Conservation (phyloP, 331 rosid genomes). For the Cydonia oblonga region DNA sequence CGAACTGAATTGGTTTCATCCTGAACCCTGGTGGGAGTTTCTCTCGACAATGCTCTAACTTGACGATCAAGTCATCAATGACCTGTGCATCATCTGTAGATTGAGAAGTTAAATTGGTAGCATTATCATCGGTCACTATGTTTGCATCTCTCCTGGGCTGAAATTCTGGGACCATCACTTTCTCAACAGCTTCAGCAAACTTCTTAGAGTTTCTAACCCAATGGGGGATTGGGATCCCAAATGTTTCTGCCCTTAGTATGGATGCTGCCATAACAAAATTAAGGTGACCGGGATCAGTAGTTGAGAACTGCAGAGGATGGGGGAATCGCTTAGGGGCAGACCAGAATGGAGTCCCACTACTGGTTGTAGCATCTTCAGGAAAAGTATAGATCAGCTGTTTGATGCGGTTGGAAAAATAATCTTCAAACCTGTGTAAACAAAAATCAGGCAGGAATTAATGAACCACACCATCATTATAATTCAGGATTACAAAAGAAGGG, state of each 20-base stretch:
- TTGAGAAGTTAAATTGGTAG: slow-evolving; percentile 59
- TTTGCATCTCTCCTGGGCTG: slow-evolving; percentile 73
- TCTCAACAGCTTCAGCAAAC: slow-evolving; percentile 64
- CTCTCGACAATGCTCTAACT: slow-evolving; percentile 49
- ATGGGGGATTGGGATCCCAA: slow-evolving; percentile 79
- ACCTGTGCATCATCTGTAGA: slow-evolving; percentile 77
- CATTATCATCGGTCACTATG: slow-evolving; percentile 90
- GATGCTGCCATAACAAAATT: slow-evolving; percentile 74
- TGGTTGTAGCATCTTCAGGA: slow-evolving; percentile 90
- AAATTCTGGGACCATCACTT: slow-evolving; percentile 74
- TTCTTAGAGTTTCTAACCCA: slow-evolving; percentile 66
- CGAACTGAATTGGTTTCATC: slow-evolving; percentile 91
- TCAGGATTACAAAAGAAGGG: neutral
- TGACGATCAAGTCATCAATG: slow-evolving; percentile 56
- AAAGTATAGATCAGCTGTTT: slow-evolving; percentile 88
- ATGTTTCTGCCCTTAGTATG: slow-evolving; percentile 77
- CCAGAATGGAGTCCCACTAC: slow-evolving; percentile 96
- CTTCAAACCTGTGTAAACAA: slow-evolving; percentile 67
- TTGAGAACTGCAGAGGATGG: slow-evolving; percentile 67
- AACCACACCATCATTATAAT: neutral
- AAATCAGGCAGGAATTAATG: slow-evolving; percentile 1
- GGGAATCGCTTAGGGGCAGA: slow-evolving; percentile 98
- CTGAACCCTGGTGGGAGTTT: slow-evolving; percentile 54
- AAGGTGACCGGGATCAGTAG: slow-evolving; percentile 60
- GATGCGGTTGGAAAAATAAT: slow-evolving; percentile 73